These are phyloP conservation scores for Ensete ventricosum DNA, from an alignment of 176 grass and related monocot species.

Conservation along the genomic window DNA sequence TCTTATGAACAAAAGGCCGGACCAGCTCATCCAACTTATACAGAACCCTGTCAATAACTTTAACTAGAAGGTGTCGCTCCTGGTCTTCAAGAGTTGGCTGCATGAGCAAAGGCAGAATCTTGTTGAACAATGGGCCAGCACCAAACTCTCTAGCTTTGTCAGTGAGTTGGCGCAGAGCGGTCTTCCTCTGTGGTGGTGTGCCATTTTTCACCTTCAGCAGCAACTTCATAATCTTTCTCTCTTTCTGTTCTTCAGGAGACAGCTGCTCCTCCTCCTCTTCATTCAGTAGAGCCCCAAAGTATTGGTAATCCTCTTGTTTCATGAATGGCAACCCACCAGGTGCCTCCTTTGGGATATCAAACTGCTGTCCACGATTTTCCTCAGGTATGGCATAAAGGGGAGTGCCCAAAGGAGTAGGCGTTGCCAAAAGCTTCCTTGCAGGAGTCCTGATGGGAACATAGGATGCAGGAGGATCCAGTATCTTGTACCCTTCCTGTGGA, in stretches of 20 bases:
- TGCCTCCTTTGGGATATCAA: conserved; percentile 86
- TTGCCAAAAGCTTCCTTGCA: conserved; percentile 86
- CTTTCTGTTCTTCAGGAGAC: conserved; percentile 83
- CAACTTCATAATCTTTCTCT: conserved; percentile 93
- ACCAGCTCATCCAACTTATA: conserved; percentile 98
- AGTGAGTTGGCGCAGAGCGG: conserved; percentile 78
- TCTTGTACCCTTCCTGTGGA: conserved; percentile 75
- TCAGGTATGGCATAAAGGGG: conserved; percentile 76
- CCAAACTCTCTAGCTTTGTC: conserved; percentile 89
- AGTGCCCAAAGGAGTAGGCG: conserved; percentile 74
- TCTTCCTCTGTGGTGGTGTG: conserved; percentile 83
- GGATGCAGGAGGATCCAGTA: conserved; percentile 69
- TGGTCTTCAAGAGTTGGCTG: conserved; percentile 93
- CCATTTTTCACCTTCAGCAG: conserved; percentile 82
- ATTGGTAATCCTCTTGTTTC: conserved; percentile 98
- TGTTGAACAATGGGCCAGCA: conserved; percentile 89
- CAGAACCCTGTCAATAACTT: conserved; percentile 94
- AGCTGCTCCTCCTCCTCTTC: conserved; percentile 91
- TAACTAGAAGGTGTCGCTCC: conserved; percentile 91
- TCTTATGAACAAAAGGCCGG: conserved; percentile 95
- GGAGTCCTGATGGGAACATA: conserved; percentile 93
- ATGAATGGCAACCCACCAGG: conserved; percentile 63
- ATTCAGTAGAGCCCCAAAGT: conserved; percentile 77
- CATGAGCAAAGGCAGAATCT: conserved; percentile 92
- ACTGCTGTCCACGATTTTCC: conserved; percentile 88